These are phyloP conservation scores for Teratosphaeria zuluensis DNA, from an alignment of 2,329 filamentous ascomycete genomes.

Conservation along the genomic window DNA sequence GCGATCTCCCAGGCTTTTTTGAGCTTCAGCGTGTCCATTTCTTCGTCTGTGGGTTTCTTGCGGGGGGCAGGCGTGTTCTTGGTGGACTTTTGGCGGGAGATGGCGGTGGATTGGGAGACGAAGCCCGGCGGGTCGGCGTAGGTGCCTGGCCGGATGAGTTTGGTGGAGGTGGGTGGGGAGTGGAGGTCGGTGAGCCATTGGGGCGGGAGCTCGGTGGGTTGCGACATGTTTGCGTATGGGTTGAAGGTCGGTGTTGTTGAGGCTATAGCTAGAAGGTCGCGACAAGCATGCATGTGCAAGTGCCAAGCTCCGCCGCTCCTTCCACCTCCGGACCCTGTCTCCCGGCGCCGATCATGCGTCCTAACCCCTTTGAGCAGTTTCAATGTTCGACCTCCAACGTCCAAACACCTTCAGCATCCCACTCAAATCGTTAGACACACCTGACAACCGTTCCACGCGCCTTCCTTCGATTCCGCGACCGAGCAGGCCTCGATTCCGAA, in stretches of 20 bases:
- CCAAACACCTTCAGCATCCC: not conserved
- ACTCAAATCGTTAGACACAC: no score
- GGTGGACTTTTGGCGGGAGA: slow-evolving; percentile 8
- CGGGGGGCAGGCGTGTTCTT: slow-evolving; percentile 35
- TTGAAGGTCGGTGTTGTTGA: not conserved
- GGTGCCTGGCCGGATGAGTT: slow-evolving; percentile 53
- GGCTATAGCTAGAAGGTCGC: not conserved
- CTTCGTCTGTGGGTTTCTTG: slow-evolving; percentile 62
- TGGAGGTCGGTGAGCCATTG: slow-evolving; percentile 78
- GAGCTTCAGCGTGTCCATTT: slow-evolving; percentile 91
- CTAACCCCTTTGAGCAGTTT: not conserved
- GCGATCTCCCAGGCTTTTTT: slow-evolving; percentile 99
- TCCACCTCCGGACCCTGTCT: not conserved
- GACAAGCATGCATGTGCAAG: not conserved
- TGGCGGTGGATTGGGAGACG: slow-evolving; percentile 36
- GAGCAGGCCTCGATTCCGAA: not conserved
- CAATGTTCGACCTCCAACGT: not conserved
- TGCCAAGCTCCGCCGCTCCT: not conserved
- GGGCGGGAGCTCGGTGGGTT: slow-evolving; percentile 43
- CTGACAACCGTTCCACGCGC: no score
- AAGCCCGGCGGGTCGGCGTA: slow-evolving; percentile 85
- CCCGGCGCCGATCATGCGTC: not conserved
- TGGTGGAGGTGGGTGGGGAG: slow-evolving; percentile 51
- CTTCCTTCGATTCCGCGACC: not conserved
- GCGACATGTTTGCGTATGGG: not conserved